A percentile compares a stretch with the other conserved stretches of the same genome.
These are phyloP conservation scores for Lasiosphaeris hirsuta DNA, from an alignment of 495 filamentous ascomycete species.

Conservation along the genomic window DNA sequence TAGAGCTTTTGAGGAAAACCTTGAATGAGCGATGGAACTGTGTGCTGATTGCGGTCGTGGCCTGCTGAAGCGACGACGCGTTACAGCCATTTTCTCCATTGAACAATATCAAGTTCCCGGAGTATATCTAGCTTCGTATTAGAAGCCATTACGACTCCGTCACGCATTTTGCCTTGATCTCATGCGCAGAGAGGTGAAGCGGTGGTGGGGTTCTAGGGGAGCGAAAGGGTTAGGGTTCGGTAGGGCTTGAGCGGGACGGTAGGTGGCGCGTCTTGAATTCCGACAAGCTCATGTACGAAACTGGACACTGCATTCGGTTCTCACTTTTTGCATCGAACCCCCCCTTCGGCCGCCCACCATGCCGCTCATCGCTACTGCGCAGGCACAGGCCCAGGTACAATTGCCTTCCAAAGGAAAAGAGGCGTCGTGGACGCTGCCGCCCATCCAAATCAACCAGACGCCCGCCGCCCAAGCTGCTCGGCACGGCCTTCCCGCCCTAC, in stretches of 20 bases:
- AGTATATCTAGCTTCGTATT: too few relatives aligned
- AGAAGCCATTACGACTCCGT: too few relatives aligned
- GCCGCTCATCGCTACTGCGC: conserved; percentile 24
- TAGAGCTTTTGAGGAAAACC: too few relatives aligned
- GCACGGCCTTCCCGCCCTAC: conserved; percentile 48
- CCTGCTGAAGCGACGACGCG: too few relatives aligned
- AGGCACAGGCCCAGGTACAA: conserved; percentile 7
- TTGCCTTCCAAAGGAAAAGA: conserved; percentile 1
- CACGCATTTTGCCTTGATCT: too few relatives aligned
- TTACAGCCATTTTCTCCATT: too few relatives aligned
- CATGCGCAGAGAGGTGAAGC: too few relatives aligned
- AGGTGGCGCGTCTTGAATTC: conserved; percentile 3
- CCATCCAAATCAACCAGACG: conserved; percentile 32
- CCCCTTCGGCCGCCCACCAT: conserved; percentile 16
- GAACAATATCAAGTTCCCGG: too few relatives aligned
- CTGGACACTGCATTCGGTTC: conserved; percentile 3
- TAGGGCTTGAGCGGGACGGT: too few relatives aligned
- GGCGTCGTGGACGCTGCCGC: conserved; percentile 18
- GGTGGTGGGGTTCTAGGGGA: not conserved
- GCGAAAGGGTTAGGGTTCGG: conserved; percentile 26
- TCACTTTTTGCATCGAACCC: not conserved
- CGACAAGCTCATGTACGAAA: not conserved
- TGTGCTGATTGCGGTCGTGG: too few relatives aligned
- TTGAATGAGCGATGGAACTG: too few relatives aligned
- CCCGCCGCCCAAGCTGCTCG: conserved; percentile 30